phyloP scores from a whole-genome alignment of 768 basidiomycete genomes.

The Termitomyces sp. region DNA sequence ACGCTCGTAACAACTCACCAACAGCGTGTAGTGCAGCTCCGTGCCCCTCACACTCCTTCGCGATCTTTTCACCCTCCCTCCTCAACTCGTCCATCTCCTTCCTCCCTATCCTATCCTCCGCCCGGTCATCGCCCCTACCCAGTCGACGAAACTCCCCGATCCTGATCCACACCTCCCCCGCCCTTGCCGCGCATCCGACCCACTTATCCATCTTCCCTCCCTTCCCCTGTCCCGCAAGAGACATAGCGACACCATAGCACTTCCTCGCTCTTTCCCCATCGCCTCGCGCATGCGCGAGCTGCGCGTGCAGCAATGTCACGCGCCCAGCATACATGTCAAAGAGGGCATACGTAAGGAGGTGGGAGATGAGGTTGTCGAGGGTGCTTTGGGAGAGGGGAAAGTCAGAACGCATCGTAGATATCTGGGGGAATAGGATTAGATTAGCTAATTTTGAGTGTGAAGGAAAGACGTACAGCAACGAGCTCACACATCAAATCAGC shows the following conservation, averaged over 20 bases:
- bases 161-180: constrained; percentile 45
- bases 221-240: constrained; percentile 25
- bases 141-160: constrained; percentile 31
- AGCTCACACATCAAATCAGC: constrained; percentile 72
- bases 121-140: constrained; percentile 14
- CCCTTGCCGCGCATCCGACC: constrained; percentile 42
- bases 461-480: constrained; percentile 40
- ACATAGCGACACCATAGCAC: constrained; percentile 61
- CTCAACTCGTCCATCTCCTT: constrained; percentile 25
- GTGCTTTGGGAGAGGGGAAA: constrained; percentile 57
- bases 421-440: constrained; percentile 27
- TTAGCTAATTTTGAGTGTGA: background rate
- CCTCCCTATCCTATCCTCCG: constrained; percentile 1
- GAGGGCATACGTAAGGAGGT: constrained; percentile 52
- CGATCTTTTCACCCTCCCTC: constrained; percentile 29
- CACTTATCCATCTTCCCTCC: constrained; percentile 27
- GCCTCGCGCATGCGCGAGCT: constrained; percentile 66
- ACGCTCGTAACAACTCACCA: constrained; percentile 50
- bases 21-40: constrained; percentile 53
- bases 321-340: constrained; percentile 55
- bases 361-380: constrained; percentile 49
- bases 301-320: constrained; percentile 64
- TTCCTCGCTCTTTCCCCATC: constrained; percentile 45
- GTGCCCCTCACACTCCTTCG: constrained; percentile 39
- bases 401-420: constrained; percentile 63